Conservation (phyloP, 2,329 filamentous ascomycete genomes). For the Metarhizium sp. region DNA sequence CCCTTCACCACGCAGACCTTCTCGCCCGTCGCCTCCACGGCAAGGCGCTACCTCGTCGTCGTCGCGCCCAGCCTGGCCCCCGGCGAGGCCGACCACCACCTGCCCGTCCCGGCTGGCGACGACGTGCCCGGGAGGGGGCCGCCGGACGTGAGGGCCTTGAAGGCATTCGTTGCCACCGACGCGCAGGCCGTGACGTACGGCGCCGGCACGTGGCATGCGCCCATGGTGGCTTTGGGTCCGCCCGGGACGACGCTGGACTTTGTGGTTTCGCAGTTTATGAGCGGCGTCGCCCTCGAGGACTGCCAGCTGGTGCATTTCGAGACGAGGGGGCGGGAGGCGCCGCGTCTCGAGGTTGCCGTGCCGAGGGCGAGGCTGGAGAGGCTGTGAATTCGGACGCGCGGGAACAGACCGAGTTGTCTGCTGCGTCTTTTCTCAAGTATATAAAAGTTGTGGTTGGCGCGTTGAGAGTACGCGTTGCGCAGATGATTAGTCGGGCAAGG, state of each 20-base stretch:
- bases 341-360: conserved; percentile 29
- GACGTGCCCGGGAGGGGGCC: conserved; percentile 50
- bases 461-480: too few species aligned
- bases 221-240: conserved; percentile 77
- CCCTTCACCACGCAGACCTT: conserved; percentile 95
- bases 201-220: conserved; percentile 89
- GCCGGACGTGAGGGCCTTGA: conserved; percentile 62
- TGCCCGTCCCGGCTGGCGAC: conserved; percentile 19
- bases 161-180: conserved; percentile 69
- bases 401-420: too few species aligned
- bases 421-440: not conserved
- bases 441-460: too few species aligned
- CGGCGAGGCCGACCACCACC: conserved; percentile 12
- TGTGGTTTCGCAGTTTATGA: conserved; percentile 81
- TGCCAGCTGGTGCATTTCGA: conserved; percentile 64
- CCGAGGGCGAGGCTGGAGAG: conserved; percentile 11
- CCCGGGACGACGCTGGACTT: conserved; percentile 61
- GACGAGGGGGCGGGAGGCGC: conserved; percentile 23
- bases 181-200: conserved; percentile 86
- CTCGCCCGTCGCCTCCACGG: conserved; percentile 55
- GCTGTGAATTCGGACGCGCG: conserved; percentile 1
- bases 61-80: conserved; percentile 69
- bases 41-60: conserved; percentile 66
- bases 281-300: conserved; percentile 74
- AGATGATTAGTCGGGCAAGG: too few species aligned